Percentiles rank a stretch among this genome's conserved stretches.
phyloP scores from a whole-genome alignment of 2,329 filamentous ascomycete genomes.

The Talaromyces amestolkiae region DNA sequence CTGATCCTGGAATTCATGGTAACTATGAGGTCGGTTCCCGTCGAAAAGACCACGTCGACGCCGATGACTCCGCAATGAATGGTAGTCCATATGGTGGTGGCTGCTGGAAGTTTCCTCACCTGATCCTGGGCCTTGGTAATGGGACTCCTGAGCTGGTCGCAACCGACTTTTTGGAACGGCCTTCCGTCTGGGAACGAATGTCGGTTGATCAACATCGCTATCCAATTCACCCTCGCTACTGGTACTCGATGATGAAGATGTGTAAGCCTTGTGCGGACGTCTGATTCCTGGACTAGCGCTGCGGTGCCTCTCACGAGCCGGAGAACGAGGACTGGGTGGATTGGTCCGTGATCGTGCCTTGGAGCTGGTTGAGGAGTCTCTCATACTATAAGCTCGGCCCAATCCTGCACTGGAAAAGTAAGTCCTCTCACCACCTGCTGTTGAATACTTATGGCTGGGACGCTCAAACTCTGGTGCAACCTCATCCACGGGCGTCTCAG shows the following conservation, averaged over 20 bases:
- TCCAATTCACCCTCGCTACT: conserved; percentile 37
- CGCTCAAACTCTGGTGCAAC: conserved; percentile 47
- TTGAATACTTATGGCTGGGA: conserved; percentile 55
- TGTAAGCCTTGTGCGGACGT: conserved; percentile 33
- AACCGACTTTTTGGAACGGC: conserved; percentile 42
- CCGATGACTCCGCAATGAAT: conserved; percentile 17
- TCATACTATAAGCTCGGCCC: conserved; percentile 53
- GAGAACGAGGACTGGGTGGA: conserved; percentile 34
- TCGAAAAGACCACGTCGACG: conserved; percentile 21
- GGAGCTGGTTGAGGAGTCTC: conserved; percentile 46
- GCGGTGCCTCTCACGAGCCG: conserved; percentile 36
- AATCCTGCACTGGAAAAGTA: conserved; percentile 53
- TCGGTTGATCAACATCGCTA: conserved; percentile 13
- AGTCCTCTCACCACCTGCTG: conserved; percentile 55
- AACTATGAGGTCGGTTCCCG: conserved; percentile 21
- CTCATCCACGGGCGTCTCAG: conserved; percentile 27
- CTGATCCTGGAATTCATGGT: conserved; percentile 24
- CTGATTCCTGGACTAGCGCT: conserved; percentile 46
- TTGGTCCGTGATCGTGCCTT: conserved; percentile 36
- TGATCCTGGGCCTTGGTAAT: conserved; percentile 26
- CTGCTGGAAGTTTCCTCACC: conserved; percentile 33
- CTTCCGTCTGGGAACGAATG: conserved; percentile 36
- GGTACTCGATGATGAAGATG: conserved; percentile 38
- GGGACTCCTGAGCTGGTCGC: conserved; percentile 31
- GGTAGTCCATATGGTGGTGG: conserved; percentile 12